Conservation (phyloP, 108 stramenopile genomes). For the Conticribra guillardii region DNA sequence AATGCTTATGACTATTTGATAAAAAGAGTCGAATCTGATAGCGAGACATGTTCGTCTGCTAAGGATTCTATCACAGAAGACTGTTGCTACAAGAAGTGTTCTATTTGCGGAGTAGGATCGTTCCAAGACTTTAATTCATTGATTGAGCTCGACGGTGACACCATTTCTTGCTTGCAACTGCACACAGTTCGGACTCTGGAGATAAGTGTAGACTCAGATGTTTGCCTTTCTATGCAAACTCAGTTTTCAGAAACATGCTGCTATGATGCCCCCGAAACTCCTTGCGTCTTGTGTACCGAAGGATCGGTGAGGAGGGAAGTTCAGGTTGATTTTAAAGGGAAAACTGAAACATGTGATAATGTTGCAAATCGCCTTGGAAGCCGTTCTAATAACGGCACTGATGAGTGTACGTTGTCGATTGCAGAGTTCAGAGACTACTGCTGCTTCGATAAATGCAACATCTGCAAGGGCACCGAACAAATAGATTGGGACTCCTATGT, state of each 20-base stretch:
- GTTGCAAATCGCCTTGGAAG: conserved; percentile 37
- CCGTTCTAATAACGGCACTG: conserved; percentile 44
- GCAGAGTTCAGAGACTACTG: conserved; percentile 42
- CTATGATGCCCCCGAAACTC: conserved; percentile 37
- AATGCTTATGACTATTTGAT: conserved; percentile 48
- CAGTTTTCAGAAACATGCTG: conserved; percentile 43
- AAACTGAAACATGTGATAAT: conserved; percentile 38
- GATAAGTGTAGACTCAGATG: conserved; percentile 18
- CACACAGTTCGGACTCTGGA: conserved; percentile 43
- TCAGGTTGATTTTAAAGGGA: conserved; percentile 39
- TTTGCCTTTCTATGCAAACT: conserved; percentile 33
- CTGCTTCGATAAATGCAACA: conserved; percentile 47
- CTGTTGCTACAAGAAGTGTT: conserved; percentile 52
- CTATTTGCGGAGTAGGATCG: conserved; percentile 35
- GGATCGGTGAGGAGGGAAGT: conserved; percentile 35
- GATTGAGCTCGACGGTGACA: conserved; percentile 37
- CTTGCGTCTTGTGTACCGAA: conserved; percentile 38
- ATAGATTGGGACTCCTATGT: conserved; percentile 52
- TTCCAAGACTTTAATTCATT: conserved; percentile 39
- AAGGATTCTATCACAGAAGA: conserved; percentile 37
- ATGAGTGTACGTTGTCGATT: conserved; percentile 34
- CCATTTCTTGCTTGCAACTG: conserved; percentile 46
- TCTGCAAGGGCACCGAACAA: conserved; percentile 29
- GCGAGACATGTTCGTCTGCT: conserved; percentile 37
- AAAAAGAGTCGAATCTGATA: conserved; percentile 41